Conservation (phyloP, 1,284 basidiomycete species). For the Flammula alnicola region DNA sequence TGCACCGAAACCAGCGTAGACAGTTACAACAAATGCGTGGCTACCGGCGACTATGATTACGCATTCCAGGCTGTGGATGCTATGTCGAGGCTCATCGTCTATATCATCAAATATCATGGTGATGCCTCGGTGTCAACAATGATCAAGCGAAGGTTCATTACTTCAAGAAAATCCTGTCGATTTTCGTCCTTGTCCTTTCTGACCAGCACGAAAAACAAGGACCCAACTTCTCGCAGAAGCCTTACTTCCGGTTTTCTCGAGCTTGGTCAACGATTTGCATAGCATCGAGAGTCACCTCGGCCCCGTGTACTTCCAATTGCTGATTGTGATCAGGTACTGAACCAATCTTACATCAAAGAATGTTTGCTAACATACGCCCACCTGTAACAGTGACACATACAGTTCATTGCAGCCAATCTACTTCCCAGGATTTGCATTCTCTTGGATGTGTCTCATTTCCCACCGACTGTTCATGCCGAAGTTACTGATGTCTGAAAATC, state of each 20-base stretch:
- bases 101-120: conserved; percentile 99
- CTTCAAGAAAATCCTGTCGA: conserved; percentile 96
- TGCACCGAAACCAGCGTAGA: conserved; percentile 95
- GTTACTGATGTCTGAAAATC: conserved; percentile 81
- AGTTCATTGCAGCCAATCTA: conserved; percentile 96
- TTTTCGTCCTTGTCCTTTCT: conserved; percentile 94
- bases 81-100: conserved; percentile 92
- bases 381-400: conserved; percentile 79
- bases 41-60: conserved; percentile 75
- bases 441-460: conserved; percentile 96
- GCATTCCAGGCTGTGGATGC: conserved; percentile 95
- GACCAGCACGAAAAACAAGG: conserved; percentile 96
- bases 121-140: conserved; percentile 89
- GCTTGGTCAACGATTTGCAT: conserved; percentile 91
- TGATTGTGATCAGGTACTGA: conserved; percentile 84
- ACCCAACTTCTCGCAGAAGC: conserved; percentile 92
- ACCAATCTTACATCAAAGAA: conserved; percentile 18
- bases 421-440: conserved; percentile 98
- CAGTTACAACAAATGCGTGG: conserved; percentile 87
- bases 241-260: conserved; percentile 99
- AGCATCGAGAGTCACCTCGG: conserved; percentile 84
- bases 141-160: conserved; percentile 97
- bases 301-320: conserved; percentile 86
- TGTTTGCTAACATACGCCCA: conserved; percentile 14
- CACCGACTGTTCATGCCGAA: conserved; percentile 99